Evolutionary conservation across 805 yeast genomes (phyloP).

Genomic region (Maudiozyma bulderi): DNA sequence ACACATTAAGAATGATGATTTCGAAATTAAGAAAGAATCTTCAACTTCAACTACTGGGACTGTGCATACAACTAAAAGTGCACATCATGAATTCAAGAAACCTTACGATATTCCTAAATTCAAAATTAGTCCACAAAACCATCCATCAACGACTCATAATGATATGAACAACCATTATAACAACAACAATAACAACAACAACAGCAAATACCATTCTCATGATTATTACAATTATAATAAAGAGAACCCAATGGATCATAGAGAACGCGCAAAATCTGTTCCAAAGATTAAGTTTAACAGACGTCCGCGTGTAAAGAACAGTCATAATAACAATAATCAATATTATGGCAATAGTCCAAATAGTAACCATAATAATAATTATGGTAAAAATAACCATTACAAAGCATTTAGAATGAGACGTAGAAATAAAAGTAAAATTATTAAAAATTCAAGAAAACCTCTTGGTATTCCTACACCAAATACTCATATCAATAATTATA

Average conservation of each 20-base stretch:
- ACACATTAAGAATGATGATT: conserved; percentile 7
- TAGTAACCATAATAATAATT: conserved; percentile 7
- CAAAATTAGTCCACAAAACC: conserved; percentile 4
- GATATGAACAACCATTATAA: not conserved
- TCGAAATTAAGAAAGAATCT: not conserved
- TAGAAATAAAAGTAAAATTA: conserved; percentile 18
- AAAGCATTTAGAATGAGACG: conserved; percentile 22
- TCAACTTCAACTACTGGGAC: not conserved
- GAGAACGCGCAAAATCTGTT: conserved; percentile 22
- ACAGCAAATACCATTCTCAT: not conserved
- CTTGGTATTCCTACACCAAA: conserved; percentile 56
- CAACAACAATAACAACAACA: not conserved
- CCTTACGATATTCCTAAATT: conserved; percentile 7
- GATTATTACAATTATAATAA: not conserved
- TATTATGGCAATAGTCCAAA: conserved; percentile 6
- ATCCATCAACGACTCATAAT: not conserved
- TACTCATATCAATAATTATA: conserved; percentile 33
- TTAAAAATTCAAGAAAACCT: conserved; percentile 41
- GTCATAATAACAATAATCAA: not conserved
- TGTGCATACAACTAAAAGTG: not conserved
- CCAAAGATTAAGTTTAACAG: conserved; percentile 25
- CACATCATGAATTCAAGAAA: conserved; percentile 2
- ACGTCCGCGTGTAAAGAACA: conserved; percentile 16
- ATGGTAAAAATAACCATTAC: conserved; percentile 10
- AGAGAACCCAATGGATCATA: not conserved